Conservation (phyloP, 1,284 basidiomycete genomes). For the Puccinia hordei region DNA sequence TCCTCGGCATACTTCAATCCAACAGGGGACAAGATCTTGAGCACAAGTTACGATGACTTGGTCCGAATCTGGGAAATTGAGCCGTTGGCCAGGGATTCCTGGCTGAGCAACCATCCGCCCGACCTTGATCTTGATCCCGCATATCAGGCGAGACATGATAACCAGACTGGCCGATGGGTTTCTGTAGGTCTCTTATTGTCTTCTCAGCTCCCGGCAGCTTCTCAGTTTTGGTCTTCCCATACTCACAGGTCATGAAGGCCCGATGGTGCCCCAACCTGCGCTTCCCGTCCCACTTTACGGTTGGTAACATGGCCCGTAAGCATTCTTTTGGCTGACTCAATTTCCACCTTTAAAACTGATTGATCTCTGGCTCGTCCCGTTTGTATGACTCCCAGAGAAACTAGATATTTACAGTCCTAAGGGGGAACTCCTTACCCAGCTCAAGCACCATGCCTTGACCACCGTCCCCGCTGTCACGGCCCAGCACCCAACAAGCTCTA, state of each 20-base stretch:
- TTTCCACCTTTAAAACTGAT: background rate
- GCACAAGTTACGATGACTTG: slow-evolving; percentile 45
- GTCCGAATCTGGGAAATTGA: slow-evolving; percentile 40
- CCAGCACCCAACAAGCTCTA: slow-evolving; percentile 29
- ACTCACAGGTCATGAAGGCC: slow-evolving; percentile 40
- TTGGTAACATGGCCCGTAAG: slow-evolving; percentile 48
- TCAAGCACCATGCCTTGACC: slow-evolving; percentile 28
- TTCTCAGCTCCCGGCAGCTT: too few relatives aligned
- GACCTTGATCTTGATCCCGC: slow-evolving; percentile 4
- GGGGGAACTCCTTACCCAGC: slow-evolving; percentile 35
- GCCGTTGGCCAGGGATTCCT: background rate
- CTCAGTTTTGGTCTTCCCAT: background rate
- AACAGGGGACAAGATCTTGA: slow-evolving; percentile 14
- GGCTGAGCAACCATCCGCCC: background rate
- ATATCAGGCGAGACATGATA: slow-evolving; percentile 33
- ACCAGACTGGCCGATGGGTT: slow-evolving; percentile 48
- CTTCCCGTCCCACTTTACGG: slow-evolving; percentile 38
- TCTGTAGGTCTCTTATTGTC: slow-evolving; percentile 44
- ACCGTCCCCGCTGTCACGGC: slow-evolving; percentile 42
- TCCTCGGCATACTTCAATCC: slow-evolving; percentile 44
- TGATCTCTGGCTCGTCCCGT: background rate
- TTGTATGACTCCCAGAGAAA: slow-evolving; percentile 15
- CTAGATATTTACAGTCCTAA: slow-evolving; percentile 38
- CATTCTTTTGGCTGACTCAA: background rate
- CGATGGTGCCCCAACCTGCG: slow-evolving; percentile 40